Conservation (phyloP, 331 rosid genomes). For the Saraca asoca region DNA sequence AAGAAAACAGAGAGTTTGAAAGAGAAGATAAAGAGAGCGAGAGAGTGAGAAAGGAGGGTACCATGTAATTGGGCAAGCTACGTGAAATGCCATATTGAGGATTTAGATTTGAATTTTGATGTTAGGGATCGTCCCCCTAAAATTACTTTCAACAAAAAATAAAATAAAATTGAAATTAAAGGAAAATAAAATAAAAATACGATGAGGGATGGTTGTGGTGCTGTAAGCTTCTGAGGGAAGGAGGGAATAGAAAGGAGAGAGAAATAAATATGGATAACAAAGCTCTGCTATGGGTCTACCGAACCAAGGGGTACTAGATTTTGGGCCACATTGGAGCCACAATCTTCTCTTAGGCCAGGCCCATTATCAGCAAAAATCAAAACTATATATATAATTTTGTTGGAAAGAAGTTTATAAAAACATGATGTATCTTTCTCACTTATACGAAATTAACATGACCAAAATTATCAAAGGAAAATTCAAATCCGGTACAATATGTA, state of each 20-base stretch:
- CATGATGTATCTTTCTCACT: too few species aligned
- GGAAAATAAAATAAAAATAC: not conserved
- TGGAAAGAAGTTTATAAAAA: too few species aligned
- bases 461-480: too few species aligned
- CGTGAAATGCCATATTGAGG: constrained; percentile 99
- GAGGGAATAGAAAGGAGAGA: constrained; percentile 27
- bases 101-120: constrained; percentile 71
- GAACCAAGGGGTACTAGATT: too few species aligned
- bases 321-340: too few species aligned
- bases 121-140: constrained; percentile 66
- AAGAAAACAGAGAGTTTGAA: not conserved
- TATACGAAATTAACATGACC: too few species aligned
- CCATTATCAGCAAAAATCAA: too few species aligned
- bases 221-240: constrained; percentile 37
- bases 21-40: constrained; percentile 11
- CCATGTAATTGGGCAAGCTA: constrained; percentile 99
- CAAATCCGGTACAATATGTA: too few species aligned
- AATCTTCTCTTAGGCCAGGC: too few species aligned
- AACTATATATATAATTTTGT: too few species aligned
- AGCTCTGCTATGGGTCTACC: too few species aligned
- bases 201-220: constrained; percentile 15
- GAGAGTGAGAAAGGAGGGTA: constrained; percentile 33
- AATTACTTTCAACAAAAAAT: constrained; percentile 39
- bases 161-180: constrained; percentile 6
- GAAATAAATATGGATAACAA: not conserved